phyloP scores from a whole-genome alignment of 176 grass and related monocot genomes.

The Miscanthus lutarioriparius region DNA sequence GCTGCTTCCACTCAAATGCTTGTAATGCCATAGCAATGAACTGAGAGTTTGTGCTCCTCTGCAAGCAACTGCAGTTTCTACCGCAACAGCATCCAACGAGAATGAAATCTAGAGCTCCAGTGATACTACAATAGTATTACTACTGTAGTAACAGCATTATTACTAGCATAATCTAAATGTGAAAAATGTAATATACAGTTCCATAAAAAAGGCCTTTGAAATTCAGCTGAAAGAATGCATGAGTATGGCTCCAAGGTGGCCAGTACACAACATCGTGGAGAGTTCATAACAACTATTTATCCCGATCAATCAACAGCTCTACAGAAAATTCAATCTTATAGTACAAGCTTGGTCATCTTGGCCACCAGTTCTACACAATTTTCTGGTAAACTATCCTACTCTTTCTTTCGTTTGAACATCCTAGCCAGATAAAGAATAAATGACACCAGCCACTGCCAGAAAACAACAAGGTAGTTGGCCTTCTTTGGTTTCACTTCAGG shows the following conservation, averaged over 20 bases:
- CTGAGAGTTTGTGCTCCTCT: background rate
- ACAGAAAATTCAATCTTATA: background rate
- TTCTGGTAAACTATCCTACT: slow-evolving; percentile 12
- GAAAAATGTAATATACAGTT: background rate
- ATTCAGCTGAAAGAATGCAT: background rate
- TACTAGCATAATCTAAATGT: background rate
- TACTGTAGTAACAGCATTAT: background rate
- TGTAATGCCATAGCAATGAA: background rate
- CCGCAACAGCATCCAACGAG: background rate
- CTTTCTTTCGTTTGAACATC: slow-evolving; percentile 48
- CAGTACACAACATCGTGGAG: background rate
- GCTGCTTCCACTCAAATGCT: background rate
- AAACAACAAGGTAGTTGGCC: slow-evolving; percentile 44
- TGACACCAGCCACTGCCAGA: slow-evolving; percentile 74
- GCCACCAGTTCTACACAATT: background rate
- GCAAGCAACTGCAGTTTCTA: background rate
- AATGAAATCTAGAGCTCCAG: background rate
- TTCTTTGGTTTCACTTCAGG: slow-evolving; percentile 62
- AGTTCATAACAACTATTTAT: background rate
- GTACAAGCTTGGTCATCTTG: slow-evolving; percentile 8
- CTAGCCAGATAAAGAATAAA: slow-evolving; percentile 44
- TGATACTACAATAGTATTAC: background rate
- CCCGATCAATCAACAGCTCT: background rate
- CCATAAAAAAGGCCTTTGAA: background rate
- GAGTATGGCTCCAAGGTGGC: background rate